Evolutionary conservation across 2,329 filamentous ascomycete species (phyloP).

Genomic region (Orbilia oligospora): DNA sequence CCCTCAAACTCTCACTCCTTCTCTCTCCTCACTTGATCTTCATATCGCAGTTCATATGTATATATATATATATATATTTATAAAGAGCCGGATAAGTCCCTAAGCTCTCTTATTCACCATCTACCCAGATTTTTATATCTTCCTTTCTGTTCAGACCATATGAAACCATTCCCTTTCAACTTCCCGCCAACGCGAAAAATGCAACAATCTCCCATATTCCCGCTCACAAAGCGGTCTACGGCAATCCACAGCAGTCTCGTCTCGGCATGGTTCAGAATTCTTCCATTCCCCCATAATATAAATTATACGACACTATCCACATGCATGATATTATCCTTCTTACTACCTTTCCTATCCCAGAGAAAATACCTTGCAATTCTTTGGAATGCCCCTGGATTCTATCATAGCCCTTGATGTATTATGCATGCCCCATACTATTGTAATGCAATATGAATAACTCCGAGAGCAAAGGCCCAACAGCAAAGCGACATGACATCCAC

Average conservation of each 20-base stretch:
- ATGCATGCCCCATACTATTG: not conserved
- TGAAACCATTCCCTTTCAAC: not conserved
- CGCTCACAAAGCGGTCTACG: conserved; percentile 48
- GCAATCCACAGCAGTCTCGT: conserved; percentile 31
- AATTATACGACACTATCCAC: conserved; percentile 45
- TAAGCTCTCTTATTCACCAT: no score
- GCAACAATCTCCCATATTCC: conserved; percentile 10
- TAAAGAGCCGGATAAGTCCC: no score
- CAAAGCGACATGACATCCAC: not conserved
- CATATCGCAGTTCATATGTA: not conserved
- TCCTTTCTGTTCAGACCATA: not conserved
- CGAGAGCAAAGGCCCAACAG: not conserved
- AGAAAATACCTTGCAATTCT: conserved; percentile 16
- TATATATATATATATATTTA: no score
- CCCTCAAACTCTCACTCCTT: not conserved
- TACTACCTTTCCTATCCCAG: conserved; percentile 33
- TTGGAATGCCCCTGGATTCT: not conserved
- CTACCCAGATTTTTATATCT: no score
- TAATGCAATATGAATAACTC: not conserved
- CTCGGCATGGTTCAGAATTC: conserved; percentile 43
- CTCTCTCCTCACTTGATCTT: not conserved
- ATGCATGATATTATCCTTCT: conserved; percentile 46
- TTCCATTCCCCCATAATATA: conserved; percentile 45
- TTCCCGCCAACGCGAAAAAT: conserved; percentile 23
- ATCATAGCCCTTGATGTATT: not conserved